Evolutionary conservation across 306 rosid genomes (phyloP).

Genomic region (Quercus engelmannii): DNA sequence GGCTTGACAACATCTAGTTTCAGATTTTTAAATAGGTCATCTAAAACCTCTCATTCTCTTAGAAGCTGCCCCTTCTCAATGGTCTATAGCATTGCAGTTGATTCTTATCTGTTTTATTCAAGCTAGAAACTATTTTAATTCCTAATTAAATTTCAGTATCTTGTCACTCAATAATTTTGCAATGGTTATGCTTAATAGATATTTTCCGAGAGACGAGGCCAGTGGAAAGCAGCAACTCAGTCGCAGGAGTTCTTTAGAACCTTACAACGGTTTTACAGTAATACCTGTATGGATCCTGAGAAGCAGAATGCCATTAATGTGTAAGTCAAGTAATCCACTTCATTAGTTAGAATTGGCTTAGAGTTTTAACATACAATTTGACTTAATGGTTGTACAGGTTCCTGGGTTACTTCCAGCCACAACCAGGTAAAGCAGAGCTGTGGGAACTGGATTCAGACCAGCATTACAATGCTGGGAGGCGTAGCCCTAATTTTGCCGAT

Average conservation of each 20-base stretch:
- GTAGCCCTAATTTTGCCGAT: slow-evolving; percentile 30
- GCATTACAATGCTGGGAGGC: slow-evolving; percentile 50
- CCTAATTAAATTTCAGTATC: neutral
- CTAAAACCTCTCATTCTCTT: slow-evolving; percentile 4
- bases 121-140: neutral
- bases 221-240: slow-evolving; percentile 95
- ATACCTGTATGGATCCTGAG: slow-evolving; percentile 69
- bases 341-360: slow-evolving; percentile 1
- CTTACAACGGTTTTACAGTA: slow-evolving; percentile 83
- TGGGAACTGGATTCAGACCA: slow-evolving; percentile 95
- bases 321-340: slow-evolving; percentile 41
- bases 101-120: slow-evolving; percentile 8
- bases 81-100: neutral
- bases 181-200: slow-evolving; percentile 47
- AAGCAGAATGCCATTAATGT: slow-evolving; percentile 86
- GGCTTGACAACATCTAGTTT: neutral
- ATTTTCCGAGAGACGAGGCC: slow-evolving; percentile 92
- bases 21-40: slow-evolving; percentile 14
- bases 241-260: slow-evolving; percentile 88
- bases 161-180: neutral
- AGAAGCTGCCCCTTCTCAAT: neutral
- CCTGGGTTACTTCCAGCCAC: slow-evolving; percentile 91
- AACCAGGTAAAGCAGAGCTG: slow-evolving; percentile 68
- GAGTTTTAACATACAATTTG: slow-evolving; percentile 8
- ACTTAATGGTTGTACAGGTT: slow-evolving; percentile 51